Evolutionary conservation across 2,329 filamentous ascomycete genomes (phyloP).

Genomic region (Penicillium sp.): DNA sequence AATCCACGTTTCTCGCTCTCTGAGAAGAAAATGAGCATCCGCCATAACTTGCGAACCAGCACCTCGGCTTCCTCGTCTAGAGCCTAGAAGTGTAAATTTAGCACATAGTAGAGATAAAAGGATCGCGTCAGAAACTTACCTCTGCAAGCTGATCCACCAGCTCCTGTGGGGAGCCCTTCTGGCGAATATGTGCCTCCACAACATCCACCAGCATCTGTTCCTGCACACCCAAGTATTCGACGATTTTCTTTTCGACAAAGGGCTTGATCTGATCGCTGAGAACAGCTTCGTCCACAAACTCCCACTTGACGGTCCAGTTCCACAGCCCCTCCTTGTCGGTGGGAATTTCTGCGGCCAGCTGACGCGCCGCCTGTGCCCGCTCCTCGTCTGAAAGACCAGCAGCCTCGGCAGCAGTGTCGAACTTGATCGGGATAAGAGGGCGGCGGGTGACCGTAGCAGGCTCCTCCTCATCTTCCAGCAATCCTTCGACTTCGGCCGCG

Average conservation of each 20-base stretch:
- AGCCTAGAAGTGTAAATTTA: slow-evolving; percentile 56
- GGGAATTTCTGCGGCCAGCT: slow-evolving; percentile 87
- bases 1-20: slow-evolving; percentile 90
- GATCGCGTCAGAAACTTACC: slow-evolving; percentile 53
- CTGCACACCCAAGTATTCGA: slow-evolving; percentile 93
- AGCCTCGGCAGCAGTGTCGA: slow-evolving; percentile 67
- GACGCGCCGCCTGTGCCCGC: slow-evolving; percentile 74
- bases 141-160: slow-evolving; percentile 82
- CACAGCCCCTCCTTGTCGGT: slow-evolving; percentile 82
- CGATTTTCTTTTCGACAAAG: slow-evolving; percentile 97
- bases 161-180: slow-evolving; percentile 71
- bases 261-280: slow-evolving; percentile 84
- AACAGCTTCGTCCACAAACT: slow-evolving; percentile 77
- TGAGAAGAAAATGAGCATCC: slow-evolving; percentile 97
- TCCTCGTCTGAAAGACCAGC: slow-evolving; percentile 81
- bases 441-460: slow-evolving; percentile 67
- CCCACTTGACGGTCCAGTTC: slow-evolving; percentile 92
- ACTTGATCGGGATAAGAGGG: slow-evolving; percentile 78
- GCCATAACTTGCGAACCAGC: slow-evolving; percentile 94
- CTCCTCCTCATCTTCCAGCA: slow-evolving; percentile 94
- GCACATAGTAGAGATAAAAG: slow-evolving; percentile 10
- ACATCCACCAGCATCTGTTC: slow-evolving; percentile 94
- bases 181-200: slow-evolving; percentile 81
- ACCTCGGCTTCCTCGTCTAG: slow-evolving; percentile 94
- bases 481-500: slow-evolving; percentile 87